Conservation (phyloP, 768 basidiomycete genomes). For the Bullera alba region DNA sequence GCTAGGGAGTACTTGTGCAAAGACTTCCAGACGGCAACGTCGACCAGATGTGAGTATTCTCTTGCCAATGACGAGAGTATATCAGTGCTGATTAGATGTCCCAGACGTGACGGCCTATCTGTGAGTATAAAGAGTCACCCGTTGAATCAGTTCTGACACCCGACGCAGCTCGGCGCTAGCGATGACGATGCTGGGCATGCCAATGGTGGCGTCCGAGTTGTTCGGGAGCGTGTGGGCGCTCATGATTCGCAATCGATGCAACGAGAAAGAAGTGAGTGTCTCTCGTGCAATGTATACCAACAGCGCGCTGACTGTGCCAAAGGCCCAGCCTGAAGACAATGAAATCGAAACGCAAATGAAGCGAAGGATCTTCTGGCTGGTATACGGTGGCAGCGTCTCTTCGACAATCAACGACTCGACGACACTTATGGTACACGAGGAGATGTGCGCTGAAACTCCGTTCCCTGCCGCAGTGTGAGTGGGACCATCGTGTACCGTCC, state of each 20-base stretch:
- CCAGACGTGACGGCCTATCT: too few relatives aligned
- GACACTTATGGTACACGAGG: too few relatives aligned
- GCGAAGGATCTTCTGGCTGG: slow-evolving; percentile 79
- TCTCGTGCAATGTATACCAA: slow-evolving; percentile 55
- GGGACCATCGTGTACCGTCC: too few relatives aligned
- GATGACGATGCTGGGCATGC: too few relatives aligned
- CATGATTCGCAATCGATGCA: slow-evolving; percentile 8
- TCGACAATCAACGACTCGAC: too few relatives aligned
- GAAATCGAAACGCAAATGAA: slow-evolving; percentile 79
- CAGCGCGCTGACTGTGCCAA: slow-evolving; percentile 63
- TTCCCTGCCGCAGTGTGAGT: background rate
- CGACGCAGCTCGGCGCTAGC: background rate
- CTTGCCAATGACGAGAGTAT: too few relatives aligned
- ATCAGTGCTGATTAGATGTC: too few relatives aligned
- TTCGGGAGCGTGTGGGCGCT: background rate
- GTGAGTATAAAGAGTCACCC: too few relatives aligned
- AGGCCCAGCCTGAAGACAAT: too few relatives aligned
- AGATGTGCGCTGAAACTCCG: background rate
- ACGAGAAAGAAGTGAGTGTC: slow-evolving; percentile 28
- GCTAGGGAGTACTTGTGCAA: slow-evolving; percentile 17
- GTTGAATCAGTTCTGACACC: too few relatives aligned
- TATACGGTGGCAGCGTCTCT: slow-evolving; percentile 63
- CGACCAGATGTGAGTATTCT: slow-evolving; percentile 54
- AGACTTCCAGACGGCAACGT: slow-evolving; percentile 20
- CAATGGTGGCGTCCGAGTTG: too few relatives aligned